Conservation (phyloP, 2,329 filamentous ascomycete genomes). For the Capronia epimyces region DNA sequence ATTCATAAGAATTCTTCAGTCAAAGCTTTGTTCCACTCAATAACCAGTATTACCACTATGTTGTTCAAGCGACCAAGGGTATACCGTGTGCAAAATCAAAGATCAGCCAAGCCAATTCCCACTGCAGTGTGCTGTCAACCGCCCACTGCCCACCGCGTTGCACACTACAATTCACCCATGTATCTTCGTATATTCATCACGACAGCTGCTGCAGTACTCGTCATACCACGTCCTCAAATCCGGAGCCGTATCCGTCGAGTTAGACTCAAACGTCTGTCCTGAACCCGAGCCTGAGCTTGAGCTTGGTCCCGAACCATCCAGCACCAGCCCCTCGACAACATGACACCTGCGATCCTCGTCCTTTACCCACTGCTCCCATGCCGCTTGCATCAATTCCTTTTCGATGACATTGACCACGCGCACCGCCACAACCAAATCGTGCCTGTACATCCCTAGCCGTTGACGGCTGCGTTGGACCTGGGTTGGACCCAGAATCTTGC, state of each 20-base stretch:
- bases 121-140: too few relatives aligned
- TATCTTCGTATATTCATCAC: constrained; percentile 26
- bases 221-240: constrained; percentile 47
- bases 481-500: constrained; percentile 10
- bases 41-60: too few relatives aligned
- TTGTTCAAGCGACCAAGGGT: too few relatives aligned
- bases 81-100: too few relatives aligned
- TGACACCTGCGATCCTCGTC: constrained; percentile 74
- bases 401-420: constrained; percentile 86
- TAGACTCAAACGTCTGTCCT: too few relatives aligned
- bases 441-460: constrained; percentile 73
- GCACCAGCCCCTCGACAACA: constrained; percentile 50
- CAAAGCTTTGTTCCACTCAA: too few relatives aligned
- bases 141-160: too few relatives aligned
- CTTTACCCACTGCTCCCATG: constrained; percentile 89
- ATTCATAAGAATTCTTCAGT: too few relatives aligned
- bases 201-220: constrained; percentile 59
- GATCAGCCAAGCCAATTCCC: too few relatives aligned
- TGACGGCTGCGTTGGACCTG: constrained; percentile 74
- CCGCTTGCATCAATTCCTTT: constrained; percentile 73
- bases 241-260: constrained; percentile 27
- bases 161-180: constrained; percentile 5
- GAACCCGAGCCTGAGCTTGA: background rate
- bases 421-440: constrained; percentile 86
- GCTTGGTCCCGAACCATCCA: constrained; percentile 28